Conservation (phyloP, 2,329 filamentous ascomycete genomes). For the Fonsecaea multimorphosa region DNA sequence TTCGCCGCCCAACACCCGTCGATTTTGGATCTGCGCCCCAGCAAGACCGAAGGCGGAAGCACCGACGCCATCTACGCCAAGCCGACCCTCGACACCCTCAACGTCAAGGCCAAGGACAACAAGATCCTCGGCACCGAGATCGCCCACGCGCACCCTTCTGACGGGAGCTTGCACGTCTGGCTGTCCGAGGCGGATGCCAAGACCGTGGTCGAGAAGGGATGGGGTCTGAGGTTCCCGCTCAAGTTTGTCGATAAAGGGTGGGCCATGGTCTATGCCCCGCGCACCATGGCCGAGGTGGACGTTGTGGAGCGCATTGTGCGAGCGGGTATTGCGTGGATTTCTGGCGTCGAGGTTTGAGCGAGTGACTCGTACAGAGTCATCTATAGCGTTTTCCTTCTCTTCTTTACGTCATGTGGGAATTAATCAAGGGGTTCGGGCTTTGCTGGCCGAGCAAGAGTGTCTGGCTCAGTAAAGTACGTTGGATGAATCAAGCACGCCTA, state of each 20-base stretch:
- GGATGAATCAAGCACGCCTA: not conserved
- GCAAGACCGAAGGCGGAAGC: constrained; percentile 32
- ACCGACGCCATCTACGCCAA: constrained; percentile 33
- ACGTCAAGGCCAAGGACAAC: constrained; percentile 19
- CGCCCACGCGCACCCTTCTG: constrained; percentile 31
- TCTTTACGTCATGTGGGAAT: not conserved
- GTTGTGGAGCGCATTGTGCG: constrained; percentile 32
- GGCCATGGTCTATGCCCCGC: constrained; percentile 33
- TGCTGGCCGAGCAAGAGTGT: not conserved
- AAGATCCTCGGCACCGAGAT: constrained; percentile 29
- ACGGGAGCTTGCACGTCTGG: constrained; percentile 34
- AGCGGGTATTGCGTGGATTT: constrained; percentile 28
- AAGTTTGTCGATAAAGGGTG: constrained; percentile 32
- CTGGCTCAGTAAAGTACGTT: not conserved
- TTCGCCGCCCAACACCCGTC: constrained; percentile 28
- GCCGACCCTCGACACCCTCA: constrained; percentile 21
- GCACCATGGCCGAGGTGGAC: constrained; percentile 33
- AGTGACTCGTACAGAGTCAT: not conserved
- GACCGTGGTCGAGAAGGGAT: constrained; percentile 34
- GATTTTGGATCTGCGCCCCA: constrained; percentile 28
- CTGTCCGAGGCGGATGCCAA: constrained; percentile 32
- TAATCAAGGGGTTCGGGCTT: not conserved
- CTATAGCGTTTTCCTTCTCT: not conserved
- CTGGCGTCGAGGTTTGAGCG: constrained; percentile 26
- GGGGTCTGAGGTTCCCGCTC: constrained; percentile 32